These are phyloP conservation scores for Tuber microsphaerosporum DNA, from an alignment of 495 filamentous ascomycete genomes.

Conservation along the genomic window DNA sequence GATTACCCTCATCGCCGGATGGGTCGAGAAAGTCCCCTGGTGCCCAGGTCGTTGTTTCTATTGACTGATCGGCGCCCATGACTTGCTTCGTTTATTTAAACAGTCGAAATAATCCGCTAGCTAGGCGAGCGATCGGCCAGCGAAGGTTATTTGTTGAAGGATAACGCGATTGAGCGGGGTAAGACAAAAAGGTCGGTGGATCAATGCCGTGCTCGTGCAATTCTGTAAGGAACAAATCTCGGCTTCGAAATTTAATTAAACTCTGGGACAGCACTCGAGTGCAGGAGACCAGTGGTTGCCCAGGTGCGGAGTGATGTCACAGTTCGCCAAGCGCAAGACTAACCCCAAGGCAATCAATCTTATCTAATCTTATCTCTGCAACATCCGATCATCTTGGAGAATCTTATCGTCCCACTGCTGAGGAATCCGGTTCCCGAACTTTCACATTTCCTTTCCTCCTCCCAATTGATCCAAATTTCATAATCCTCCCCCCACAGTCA, in stretches of 20 bases:
- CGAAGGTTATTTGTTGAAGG: neutral
- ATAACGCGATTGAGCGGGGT: neutral
- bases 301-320: neutral
- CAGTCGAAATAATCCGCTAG: neutral
- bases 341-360: neutral
- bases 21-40: slow-evolving; percentile 50
- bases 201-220: neutral
- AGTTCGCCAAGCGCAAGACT: neutral
- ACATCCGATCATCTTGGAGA: neutral
- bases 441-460: neutral
- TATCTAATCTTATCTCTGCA: neutral
- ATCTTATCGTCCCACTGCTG: neutral
- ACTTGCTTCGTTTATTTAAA: neutral
- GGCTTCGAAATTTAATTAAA: neutral
- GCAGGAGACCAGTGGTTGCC: neutral
- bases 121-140: neutral
- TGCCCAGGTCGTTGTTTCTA: slow-evolving; percentile 48
- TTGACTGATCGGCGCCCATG: neutral
- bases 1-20: slow-evolving; percentile 27
- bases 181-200: neutral
- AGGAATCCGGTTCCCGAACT: neutral
- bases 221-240: neutral
- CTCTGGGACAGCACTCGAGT: no score
- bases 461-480: neutral
- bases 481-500: neutral